These are phyloP conservation scores for Plasmodium blacklocki DNA, from an alignment of 169 alveolate species.

Conservation along the genomic window DNA sequence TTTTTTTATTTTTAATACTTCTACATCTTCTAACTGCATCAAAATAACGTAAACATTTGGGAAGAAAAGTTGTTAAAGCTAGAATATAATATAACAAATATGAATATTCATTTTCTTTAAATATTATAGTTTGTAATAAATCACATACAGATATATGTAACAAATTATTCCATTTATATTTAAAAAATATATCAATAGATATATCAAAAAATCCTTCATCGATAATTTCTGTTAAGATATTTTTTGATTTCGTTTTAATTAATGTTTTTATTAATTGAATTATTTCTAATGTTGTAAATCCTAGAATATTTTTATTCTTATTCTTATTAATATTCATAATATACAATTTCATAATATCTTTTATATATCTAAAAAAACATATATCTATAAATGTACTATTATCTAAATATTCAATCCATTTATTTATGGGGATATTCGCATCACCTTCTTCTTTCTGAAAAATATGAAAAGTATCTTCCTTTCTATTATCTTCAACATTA, in stretches of 20 bases:
- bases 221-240: conserved; percentile 55
- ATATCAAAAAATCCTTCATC: conserved; percentile 72
- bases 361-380: conserved; percentile 49
- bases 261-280: conserved; percentile 64
- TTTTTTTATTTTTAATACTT: conserved; percentile 62
- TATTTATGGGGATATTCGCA: conserved; percentile 11
- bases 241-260: conserved; percentile 56
- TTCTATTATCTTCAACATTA: neutral
- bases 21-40: conserved; percentile 63
- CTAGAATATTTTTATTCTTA: conserved; percentile 53
- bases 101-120: conserved; percentile 70
- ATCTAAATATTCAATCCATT: conserved; percentile 57
- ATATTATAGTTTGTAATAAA: conserved; percentile 57
- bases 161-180: conserved; percentile 63
- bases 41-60: conserved; percentile 57
- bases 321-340: conserved; percentile 62
- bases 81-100: conserved; percentile 43
- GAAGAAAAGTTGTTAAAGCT: conserved; percentile 59
- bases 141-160: conserved; percentile 73
- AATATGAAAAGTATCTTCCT: conserved; percentile 28
- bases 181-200: conserved; percentile 70
- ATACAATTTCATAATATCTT: conserved; percentile 53
- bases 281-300: conserved; percentile 66
- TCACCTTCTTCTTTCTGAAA: conserved; percentile 66
- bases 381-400: conserved; percentile 39